Conservation (phyloP, 176 grass and related monocot species). For the Saccharum officinarum region DNA sequence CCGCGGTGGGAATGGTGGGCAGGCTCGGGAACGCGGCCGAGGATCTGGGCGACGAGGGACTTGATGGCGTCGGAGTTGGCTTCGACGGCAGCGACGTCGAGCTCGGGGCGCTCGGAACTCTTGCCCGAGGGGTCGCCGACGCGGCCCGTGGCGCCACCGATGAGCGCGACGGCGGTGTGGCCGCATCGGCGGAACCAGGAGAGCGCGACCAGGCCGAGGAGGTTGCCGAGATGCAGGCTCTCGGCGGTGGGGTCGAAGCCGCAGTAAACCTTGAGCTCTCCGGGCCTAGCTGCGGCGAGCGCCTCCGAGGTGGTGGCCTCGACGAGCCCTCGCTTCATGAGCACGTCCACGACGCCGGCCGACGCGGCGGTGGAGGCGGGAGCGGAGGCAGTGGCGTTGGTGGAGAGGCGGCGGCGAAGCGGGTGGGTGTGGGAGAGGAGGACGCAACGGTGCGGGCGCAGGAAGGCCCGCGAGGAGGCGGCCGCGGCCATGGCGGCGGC, state of each 20-base stretch:
- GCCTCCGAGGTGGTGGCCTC: conserved; percentile 75
- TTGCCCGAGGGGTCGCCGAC: conserved; percentile 87
- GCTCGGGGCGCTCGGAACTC: conserved; percentile 78
- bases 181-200: conserved; percentile 95
- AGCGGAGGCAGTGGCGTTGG: conserved; percentile 14
- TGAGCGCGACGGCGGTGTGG: conserved; percentile 69
- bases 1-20: background rate
- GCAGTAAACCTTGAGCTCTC: conserved; percentile 75
- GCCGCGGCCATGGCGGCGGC: conserved; percentile 42
- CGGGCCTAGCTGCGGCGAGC: conserved; percentile 33
- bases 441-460: conserved; percentile 29
- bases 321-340: conserved; percentile 78
- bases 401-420: conserved; percentile 24
- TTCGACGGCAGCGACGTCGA: conserved; percentile 50
- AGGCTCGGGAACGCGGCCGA: conserved; percentile 36
- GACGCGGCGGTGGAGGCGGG: background rate
- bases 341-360: conserved; percentile 69
- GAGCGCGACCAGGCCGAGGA: conserved; percentile 78
- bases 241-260: conserved; percentile 92
- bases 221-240: conserved; percentile 89
- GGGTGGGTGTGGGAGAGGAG: conserved; percentile 12
- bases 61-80: conserved; percentile 68
- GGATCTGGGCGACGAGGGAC: conserved; percentile 51
- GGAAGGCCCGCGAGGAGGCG: conserved; percentile 50
- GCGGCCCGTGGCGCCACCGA: conserved; percentile 82